These are phyloP conservation scores for Williopsis jadinii DNA, from an alignment of 1,139 yeast genomes.

Conservation along the genomic window DNA sequence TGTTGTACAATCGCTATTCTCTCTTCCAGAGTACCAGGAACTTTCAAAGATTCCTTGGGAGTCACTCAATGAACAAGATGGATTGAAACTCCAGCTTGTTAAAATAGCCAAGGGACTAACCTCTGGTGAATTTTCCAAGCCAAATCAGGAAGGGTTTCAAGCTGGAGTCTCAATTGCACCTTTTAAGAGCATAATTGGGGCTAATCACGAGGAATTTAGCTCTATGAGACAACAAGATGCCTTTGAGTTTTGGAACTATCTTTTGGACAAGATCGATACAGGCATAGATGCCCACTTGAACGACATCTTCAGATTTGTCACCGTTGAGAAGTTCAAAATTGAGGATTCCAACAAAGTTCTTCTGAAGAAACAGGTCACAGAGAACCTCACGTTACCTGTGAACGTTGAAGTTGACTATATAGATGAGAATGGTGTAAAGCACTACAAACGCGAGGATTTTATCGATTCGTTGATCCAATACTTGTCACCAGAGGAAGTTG, in stretches of 20 bases:
- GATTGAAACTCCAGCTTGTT: constrained; percentile 61
- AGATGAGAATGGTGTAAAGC: constrained; percentile 38
- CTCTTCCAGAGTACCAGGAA: constrained; percentile 21
- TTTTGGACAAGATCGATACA: constrained; percentile 55
- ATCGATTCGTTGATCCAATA: constrained; percentile 41
- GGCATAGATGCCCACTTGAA: constrained; percentile 27
- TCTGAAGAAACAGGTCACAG: constrained; percentile 52
- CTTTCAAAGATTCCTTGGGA: constrained; percentile 21
- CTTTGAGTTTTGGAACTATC: constrained; percentile 72
- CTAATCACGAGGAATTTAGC: constrained; percentile 72
- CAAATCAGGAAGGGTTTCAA: constrained; percentile 55
- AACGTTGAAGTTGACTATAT: constrained; percentile 31
- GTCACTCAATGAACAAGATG: constrained; percentile 44
- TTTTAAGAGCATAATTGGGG: constrained; percentile 72
- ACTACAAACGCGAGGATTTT: constrained; percentile 45
- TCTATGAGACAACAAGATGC: constrained; percentile 94
- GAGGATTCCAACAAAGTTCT: constrained; percentile 42
- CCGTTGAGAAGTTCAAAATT: constrained; percentile 63
- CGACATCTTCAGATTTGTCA: constrained; percentile 53
- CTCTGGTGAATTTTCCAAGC: constrained; percentile 67
- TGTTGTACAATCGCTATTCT: constrained; percentile 65
- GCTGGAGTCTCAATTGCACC: constrained; percentile 70
- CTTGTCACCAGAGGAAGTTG: constrained; percentile 50
- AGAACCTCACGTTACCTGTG: constrained; percentile 61
- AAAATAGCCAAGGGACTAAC: constrained; percentile 75